Conservation (phyloP, 2,329 filamentous ascomycete species). For the Aspergillus fischeri region DNA sequence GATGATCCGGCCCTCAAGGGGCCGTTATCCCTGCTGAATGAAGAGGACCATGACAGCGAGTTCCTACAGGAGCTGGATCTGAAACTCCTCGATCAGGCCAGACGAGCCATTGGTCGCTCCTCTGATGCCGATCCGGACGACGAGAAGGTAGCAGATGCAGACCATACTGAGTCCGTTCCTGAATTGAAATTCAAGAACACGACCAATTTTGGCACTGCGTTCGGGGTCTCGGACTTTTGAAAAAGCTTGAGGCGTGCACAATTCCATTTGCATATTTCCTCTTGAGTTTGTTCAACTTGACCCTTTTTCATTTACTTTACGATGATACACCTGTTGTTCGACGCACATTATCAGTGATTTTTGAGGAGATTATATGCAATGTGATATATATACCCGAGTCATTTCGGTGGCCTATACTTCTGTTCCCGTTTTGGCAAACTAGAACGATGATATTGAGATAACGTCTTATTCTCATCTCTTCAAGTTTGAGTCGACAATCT, state of each 20-base stretch:
- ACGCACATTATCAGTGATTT: too few species aligned
- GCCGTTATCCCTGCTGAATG: constrained; percentile 41
- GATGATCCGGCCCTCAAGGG: constrained; percentile 43
- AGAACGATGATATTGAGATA: not conserved
- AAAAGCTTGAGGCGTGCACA: constrained; percentile 8
- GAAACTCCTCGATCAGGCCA: constrained; percentile 41
- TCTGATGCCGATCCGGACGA: constrained; percentile 18
- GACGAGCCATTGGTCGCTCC: constrained; percentile 23
- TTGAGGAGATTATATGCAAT: not conserved
- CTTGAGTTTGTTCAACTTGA: too few species aligned
- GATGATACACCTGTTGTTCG: too few species aligned
- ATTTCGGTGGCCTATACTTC: not conserved
- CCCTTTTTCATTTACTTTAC: too few species aligned
- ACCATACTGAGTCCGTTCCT: constrained; percentile 27
- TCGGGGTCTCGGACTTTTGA: constrained; percentile 29
- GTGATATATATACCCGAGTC: not conserved
- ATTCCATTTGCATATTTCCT: too few species aligned
- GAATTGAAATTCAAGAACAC: constrained; percentile 43
- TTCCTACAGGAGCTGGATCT: constrained; percentile 42
- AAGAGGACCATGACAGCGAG: constrained; percentile 35
- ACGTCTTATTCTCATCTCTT: not conserved
- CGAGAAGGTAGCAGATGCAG: constrained; percentile 21
- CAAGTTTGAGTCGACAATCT: not conserved
- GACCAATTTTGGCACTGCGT: constrained; percentile 47
- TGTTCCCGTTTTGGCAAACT: not conserved